Percentiles rank a stretch among this genome's conserved stretches.
phyloP scores from a whole-genome alignment of 257 asterid genomes.

The Solanum phureja region DNA sequence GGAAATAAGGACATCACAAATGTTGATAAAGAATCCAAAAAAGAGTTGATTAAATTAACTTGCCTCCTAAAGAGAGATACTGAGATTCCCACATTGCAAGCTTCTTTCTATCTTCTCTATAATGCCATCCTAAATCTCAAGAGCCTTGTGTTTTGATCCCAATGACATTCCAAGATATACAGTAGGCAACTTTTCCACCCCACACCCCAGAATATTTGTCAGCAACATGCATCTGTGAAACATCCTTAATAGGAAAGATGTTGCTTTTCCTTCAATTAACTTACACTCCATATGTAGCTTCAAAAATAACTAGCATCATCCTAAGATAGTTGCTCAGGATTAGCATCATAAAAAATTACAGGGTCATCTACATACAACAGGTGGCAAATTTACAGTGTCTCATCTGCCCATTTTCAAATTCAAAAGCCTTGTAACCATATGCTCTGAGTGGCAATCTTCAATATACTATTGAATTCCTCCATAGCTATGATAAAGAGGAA shows the following conservation, averaged over 20 bases:
- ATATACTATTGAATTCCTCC: not conserved
- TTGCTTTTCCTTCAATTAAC: not conserved
- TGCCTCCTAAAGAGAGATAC: not conserved
- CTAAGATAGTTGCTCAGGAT: not conserved
- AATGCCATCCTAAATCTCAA: not conserved
- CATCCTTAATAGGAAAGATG: not conserved
- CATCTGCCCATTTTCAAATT: not conserved
- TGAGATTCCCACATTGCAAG: not conserved
- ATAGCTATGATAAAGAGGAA: not conserved
- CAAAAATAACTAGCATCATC: not conserved
- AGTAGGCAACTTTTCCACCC: not conserved
- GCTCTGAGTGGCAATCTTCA: not conserved
- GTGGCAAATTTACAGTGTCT: not conserved
- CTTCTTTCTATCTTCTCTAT: not conserved
- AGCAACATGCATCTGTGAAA: not conserved
- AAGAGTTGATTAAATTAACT: not conserved
- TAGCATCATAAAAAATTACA: not conserved
- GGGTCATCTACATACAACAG: not conserved
- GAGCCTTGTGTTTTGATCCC: not conserved
- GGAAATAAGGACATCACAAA: not conserved
- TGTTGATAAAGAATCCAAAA: not conserved
- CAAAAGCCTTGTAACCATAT: not conserved
- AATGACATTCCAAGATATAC: not conserved
- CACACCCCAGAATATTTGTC: not conserved
- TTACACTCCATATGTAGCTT: not conserved